Base-by-base conservation (phyloP, 2,329 filamentous ascomycete genomes). In the Fusarium chaquense region DNA sequence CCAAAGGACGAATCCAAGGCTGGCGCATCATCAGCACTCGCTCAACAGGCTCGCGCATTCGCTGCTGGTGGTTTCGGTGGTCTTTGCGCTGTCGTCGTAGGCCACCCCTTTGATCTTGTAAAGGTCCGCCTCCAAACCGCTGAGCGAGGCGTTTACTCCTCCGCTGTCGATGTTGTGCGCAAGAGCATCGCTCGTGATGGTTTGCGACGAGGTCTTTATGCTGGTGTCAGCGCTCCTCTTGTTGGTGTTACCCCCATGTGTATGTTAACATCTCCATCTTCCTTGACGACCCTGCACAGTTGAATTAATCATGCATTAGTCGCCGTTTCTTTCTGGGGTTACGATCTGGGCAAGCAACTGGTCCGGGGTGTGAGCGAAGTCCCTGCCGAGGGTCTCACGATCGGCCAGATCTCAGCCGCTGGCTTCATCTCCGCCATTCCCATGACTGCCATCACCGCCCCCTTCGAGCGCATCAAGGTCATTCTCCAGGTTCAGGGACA, bases 211-310 rank as follows among this genome's bases (percentile, higher is more conserved):
- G 96, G 96, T 11, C 81, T 99, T 67, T 99, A 99, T 81, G 96
- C 96, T n/a, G 96, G 96, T 80, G 95, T 99, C 46, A 96, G 92
- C 73, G 96, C 96, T 75, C 96, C 96, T 45, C 83, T 99, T 67
- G 92, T 98, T 12, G 96, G 96, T 56, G 96, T 99, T 18, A 99
- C 96, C 66, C 96, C 96, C 58, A 99, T 99, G 96, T 99, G 94
- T 98, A 87, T 82, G 94, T 89, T 40, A 11, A 11, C 38, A 13
- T 20, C 18, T 15, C 32, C 18, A 28, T 36, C 38, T 16, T 28
- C 16, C 40, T 26, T 15, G 10, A 44, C n/a, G 18, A 16, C 33
- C 43, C 8, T 36, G 12, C 45, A 22, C 44, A 49, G 33, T 51
- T 51, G 20, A 57, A 40, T 54, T 63, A 40, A 65, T 15, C 41